Percentiles rank a stretch among this genome's conserved stretches.
Conservation (phyloP, 805 yeast genomes). For the Candida jianshihensis region DNA sequence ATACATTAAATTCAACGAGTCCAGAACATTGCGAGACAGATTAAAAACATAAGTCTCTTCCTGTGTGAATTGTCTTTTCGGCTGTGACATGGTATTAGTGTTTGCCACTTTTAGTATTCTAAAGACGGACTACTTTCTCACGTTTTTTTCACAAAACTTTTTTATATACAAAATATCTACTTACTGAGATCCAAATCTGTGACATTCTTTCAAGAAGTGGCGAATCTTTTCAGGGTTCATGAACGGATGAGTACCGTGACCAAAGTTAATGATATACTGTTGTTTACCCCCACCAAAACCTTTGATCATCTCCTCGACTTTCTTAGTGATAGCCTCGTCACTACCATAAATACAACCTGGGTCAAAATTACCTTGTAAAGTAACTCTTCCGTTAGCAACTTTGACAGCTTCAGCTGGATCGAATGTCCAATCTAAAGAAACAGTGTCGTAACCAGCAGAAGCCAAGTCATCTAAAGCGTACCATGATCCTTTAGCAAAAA, state of each 20-base stretch:
- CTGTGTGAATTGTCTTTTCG: neutral
- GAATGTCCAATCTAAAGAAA: constrained; percentile 91
- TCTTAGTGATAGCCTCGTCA: constrained; percentile 67
- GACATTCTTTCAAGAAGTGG: constrained; percentile 82
- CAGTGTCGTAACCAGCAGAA: constrained; percentile 72
- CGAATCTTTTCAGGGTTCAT: constrained; percentile 89
- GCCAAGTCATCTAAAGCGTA: constrained; percentile 85
- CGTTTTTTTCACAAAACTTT: neutral
- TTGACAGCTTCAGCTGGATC: constrained; percentile 80
- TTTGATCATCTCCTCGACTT: constrained; percentile 80
- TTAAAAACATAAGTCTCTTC: constrained; percentile 45
- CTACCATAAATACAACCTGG: constrained; percentile 94
- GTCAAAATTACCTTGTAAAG: constrained; percentile 91
- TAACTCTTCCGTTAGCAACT: constrained; percentile 66
- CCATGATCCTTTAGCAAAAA: constrained; percentile 97
- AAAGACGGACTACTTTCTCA: too few relatives aligned
- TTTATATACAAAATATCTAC: neutral
- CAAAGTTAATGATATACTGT: constrained; percentile 88
- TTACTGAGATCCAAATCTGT: constrained; percentile 57
- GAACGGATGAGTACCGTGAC: constrained; percentile 97
- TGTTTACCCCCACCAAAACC: constrained; percentile 95
- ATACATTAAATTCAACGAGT: constrained; percentile 43
- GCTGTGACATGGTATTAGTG: neutral
- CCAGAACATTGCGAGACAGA: constrained; percentile 31
- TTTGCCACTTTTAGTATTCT: neutral